Conservation (phyloP, 1,139 yeast species). For the Ogataea hybrid region DNA sequence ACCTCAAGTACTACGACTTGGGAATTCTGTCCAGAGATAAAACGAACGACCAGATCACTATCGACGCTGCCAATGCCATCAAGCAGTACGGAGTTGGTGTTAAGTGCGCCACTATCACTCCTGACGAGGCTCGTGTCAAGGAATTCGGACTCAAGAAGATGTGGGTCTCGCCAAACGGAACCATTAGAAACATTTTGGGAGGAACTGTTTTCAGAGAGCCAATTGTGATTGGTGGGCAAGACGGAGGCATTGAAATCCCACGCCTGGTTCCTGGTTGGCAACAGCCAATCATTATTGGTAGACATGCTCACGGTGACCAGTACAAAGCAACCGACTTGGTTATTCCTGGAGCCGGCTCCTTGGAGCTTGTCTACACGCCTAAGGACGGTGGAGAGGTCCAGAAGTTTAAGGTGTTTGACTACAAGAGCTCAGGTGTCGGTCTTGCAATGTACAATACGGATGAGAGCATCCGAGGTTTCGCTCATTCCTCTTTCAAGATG, state of each 20-base stretch:
- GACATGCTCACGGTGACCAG: conserved; percentile 98
- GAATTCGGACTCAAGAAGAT: conserved; percentile 88
- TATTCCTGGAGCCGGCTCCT: conserved; percentile 73
- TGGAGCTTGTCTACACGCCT: conserved; percentile 79
- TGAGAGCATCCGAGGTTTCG: conserved; percentile 85
- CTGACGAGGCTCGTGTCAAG: conserved; percentile 91
- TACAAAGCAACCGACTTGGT: conserved; percentile 89
- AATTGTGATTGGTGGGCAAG: conserved; percentile 62
- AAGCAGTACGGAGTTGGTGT: conserved; percentile 87
- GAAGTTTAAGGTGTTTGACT: conserved; percentile 66
- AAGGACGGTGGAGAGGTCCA: conserved; percentile 58
- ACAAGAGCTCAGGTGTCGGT: conserved; percentile 79
- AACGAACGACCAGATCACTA: conserved; percentile 84
- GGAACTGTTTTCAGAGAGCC: conserved; percentile 98
- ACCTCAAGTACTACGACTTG: conserved; percentile 87
- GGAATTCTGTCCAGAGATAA: conserved; percentile 83
- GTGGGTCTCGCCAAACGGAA: conserved; percentile 98
- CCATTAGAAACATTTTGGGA: conserved; percentile 89
- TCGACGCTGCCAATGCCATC: conserved; percentile 89
- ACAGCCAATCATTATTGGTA: conserved; percentile 91
- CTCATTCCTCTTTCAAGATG: conserved; percentile 86
- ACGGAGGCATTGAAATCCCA: conserved; percentile 59
- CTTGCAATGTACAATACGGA: conserved; percentile 95
- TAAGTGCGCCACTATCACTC: conserved; percentile 98
- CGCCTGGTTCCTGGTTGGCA: conserved; percentile 92